Base-by-base conservation (phyloP, 2,329 filamentous ascomycete species). In the Pseudogymnoascus sp. region DNA sequence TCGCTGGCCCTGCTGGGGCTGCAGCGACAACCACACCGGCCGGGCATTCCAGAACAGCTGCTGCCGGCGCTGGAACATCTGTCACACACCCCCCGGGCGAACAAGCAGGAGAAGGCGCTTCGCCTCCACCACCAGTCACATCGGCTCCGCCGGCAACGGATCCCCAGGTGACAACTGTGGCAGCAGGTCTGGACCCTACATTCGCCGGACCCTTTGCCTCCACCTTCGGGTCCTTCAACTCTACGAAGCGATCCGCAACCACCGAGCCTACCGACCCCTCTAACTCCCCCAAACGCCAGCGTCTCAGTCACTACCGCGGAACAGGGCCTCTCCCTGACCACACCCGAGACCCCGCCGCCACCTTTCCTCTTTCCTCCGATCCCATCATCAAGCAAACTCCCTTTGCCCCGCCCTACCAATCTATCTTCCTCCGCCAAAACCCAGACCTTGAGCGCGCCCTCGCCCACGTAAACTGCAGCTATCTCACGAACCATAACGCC, bases 381-480 rank as follows among this genome's bases (percentile, higher is more conserved):
- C 25, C 45, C 7, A 27, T 52, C 8, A 8, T 52, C 27, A 31
- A 3, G 6, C 21, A 52, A 31, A 64, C 58, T 4, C 58, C 31
- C 15, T 69, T 67, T 18, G 65, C 67, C 8, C 62, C 61, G 18
- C 37, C 64, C 5, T 69, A 69, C 45, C 59, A 60, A 31, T 67
- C 65, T 3, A 60, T 59, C 8, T 64, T 67, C 39, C 29, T 64
- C 6, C 31, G 63, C 21, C 62, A 61, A 12, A 15, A 37, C 27
- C 58, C 59, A 4, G 58, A 55, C 33, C 10, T 61, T 4, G 25
- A 66, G 3, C 33, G 29, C 0, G 48, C 52, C 4, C 71, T 81
- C 61, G 64, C 77, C 40, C 77, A 84, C 65, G 73, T 84, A 64
- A 85, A 82, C 72, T 86, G 83, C 71, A 75, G 76, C 62, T 85